Base-by-base conservation (phyloP, 345 rosid species). In the Eucalyptus polyanthemos region DNA sequence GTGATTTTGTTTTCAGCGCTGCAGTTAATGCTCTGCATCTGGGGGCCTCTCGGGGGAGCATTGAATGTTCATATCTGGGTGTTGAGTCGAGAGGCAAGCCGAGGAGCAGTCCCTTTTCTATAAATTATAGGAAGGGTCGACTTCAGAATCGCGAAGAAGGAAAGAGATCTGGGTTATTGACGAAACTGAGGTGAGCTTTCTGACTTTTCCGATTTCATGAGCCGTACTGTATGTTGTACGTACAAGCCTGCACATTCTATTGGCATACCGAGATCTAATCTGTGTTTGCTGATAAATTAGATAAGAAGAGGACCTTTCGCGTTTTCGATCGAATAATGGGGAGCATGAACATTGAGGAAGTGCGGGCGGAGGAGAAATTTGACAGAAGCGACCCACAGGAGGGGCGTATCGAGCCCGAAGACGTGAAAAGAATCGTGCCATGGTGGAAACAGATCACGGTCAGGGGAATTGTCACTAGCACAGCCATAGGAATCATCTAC, bases 371-470 rank as follows among this genome's bases (percentile, higher is more conserved):
- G 86, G 86, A 24, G 80, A 86, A 76, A 47, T 47, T 9, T 17
- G 62, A 37, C 14, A 76, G 27, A 69, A 86, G 80, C 9, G 58
- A 60, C 67, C 51, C 16, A 14, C 89, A 22, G 60, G 94, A 93
- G 88, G 93, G 88, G 69, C 76, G 80, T 87, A 89, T 92, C 42
- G 94, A 92, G 90, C 67, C 86, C 25, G 95, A 93, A 31, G 96
- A 92, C 11, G 56, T 90, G 37, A 92, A 89, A 88, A 95, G 96
- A 88, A 92, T 92, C 81, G 92, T 94, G 7, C 98, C 99, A 27
- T 98, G 99, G 99, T 95, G 91, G 89, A 91, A 91, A 87, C 99
- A 98, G 91, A 96, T 98, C 80, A 97, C 99, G 15, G 19, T 95
- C 24, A 92, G 99, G 90, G 95, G 99, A 34, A 80, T 98, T 37